These are phyloP conservation scores for Rhodotorula mucilaginosa DNA, from an alignment of 1,284 basidiomycete species.

Conservation along the genomic window DNA sequence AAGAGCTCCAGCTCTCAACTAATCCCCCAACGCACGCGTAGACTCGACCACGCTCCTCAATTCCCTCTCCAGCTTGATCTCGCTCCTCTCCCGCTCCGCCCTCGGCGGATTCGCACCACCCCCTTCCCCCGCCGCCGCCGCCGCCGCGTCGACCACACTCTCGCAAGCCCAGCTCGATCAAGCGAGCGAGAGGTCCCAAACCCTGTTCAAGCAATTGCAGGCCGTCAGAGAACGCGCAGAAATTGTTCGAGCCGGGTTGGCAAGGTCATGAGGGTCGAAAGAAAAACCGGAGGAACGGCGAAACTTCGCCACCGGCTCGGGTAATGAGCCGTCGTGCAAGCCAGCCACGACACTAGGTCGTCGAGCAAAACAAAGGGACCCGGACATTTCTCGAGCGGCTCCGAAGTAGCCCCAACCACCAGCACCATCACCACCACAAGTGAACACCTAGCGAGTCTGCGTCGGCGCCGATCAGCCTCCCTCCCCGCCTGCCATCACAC, in stretches of 20 bases:
- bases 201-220: constrained; percentile 1
- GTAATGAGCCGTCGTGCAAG: no score
- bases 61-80: constrained; percentile 8
- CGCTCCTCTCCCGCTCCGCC: constrained; percentile 18
- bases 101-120: constrained; percentile 12
- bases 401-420: no score
- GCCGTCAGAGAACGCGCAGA: constrained; percentile 1
- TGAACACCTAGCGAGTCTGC: no score
- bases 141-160: background rate
- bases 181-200: constrained; percentile 2
- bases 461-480: no score
- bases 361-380: no score
- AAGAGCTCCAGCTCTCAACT: no score
- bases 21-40: background rate
- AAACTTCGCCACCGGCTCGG: no score
- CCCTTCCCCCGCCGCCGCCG: background rate
- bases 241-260: background rate
- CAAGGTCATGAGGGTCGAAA: background rate
- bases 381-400: no score
- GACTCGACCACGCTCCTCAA: background rate
- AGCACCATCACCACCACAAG: no score
- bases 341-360: no score
- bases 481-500: no score
- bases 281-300: background rate
- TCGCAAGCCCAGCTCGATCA: constrained; percentile 1